phyloP scores from a whole-genome alignment of 176 grass and related monocot species.

The Hsuehochloa calcarea region DNA sequence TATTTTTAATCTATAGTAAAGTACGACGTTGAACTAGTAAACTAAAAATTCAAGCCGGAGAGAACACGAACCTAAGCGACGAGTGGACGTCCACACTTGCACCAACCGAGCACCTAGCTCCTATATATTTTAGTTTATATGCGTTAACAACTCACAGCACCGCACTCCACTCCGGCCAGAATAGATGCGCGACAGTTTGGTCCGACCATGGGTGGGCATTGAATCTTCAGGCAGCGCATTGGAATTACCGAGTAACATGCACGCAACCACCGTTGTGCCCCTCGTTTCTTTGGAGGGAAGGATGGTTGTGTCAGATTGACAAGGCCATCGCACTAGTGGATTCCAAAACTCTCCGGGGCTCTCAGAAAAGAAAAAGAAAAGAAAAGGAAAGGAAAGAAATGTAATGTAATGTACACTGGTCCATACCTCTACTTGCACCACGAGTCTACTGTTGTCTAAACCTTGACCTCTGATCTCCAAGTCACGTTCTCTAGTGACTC shows the following conservation, averaged over 20 bases:
- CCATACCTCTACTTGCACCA: not conserved
- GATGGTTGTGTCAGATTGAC: constrained; percentile 8
- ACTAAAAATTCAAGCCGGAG: no score
- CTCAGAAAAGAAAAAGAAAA: constrained; percentile 5
- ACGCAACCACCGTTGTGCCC: not conserved
- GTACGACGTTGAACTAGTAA: no score
- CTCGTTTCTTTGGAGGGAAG: constrained; percentile 22
- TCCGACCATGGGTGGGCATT: not conserved
- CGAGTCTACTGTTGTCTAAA: constrained; percentile 3
- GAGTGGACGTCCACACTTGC: no score
- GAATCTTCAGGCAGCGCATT: constrained; percentile 15
- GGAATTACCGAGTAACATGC: not conserved
- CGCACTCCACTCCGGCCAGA: not conserved
- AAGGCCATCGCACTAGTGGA: not conserved
- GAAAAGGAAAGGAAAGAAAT: no score
- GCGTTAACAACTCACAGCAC: not conserved
- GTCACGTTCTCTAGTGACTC: not conserved
- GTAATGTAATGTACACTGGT: constrained; percentile 7
- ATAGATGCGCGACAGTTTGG: not conserved
- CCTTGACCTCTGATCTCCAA: constrained; percentile 6
- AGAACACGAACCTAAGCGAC: no score
- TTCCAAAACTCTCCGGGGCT: not conserved
- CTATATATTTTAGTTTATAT: no score
- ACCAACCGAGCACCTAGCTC: no score
- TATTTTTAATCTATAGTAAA: no score